Evolutionary conservation across 1,139 yeast genomes (phyloP), one percentile per base, ranked within the genome.

Genomic region (Magnusiomyces magnusii): DNA sequence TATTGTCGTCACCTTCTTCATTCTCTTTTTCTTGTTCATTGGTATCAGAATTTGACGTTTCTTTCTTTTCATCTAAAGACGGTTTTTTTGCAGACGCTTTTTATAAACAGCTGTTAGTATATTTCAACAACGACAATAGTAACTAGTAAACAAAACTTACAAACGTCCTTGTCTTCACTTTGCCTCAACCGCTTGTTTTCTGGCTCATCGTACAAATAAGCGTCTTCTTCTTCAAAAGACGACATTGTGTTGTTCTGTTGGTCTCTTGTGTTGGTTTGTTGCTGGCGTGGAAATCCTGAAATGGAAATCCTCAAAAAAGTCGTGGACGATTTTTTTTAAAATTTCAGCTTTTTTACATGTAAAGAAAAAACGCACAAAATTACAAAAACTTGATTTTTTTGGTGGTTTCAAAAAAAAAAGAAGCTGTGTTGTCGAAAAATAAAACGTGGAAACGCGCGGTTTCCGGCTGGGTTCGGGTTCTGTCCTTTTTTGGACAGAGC

Each of bases 21-120:
- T 58, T 62, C 1, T 62, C 67, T 2, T 63, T 67, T 27, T 67
- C 66, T 23, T 44, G 9, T 52, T 47, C 58, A 24, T n/a, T 25
- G 56, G 24, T 53, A 44, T 56, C 56, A 27, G 52, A 39, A 28
- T 10, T 17, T n/a, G 60, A 34, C 3, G 27, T 21, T n/a, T 17
- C 44, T 17, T n/a, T 10, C 15, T 51, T 27, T 5, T n/a, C 9
- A 7, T 24, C 31, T 23, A 47, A 17, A 9, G 34, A 17, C 3
- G 17, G 51, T 17, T 31, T 39, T 39, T 39, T 13, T 21, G 51
- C 51, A 24, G 34, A 47, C 31, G 34, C 51, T 23, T 13, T 2
- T 24, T 2, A 25, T 24, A 23, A 23, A 25, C 2, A 3, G n/a
- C 25, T 47, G 19, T 31, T 21, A 24, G 2, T 23, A 3, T 24